Conservation (phyloP, 257 asterid species). For the Marsdenia floribunda region DNA sequence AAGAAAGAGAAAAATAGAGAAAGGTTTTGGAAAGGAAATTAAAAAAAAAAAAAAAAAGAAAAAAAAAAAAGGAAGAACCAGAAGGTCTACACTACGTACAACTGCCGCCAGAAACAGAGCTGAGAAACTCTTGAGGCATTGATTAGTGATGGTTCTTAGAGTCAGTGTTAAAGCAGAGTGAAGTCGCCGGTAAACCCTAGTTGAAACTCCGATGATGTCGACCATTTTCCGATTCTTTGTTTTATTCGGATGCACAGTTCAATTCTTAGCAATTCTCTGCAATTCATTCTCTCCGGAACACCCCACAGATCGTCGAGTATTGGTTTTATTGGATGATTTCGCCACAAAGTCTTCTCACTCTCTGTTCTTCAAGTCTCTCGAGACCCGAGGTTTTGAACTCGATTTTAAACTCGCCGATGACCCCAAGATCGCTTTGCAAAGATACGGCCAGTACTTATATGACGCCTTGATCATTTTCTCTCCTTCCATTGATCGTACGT, state of each 20-base stretch:
- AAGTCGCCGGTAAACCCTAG: conserved; percentile 20
- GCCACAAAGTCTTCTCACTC: conserved; percentile 71
- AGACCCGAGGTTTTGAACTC: conserved; percentile 50
- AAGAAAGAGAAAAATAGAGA: too few species aligned
- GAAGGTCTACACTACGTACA: not conserved
- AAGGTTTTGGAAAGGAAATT: too few species aligned
- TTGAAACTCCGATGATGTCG: conserved; percentile 8
- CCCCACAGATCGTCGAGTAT: conserved; percentile 61
- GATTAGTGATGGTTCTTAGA: not conserved
- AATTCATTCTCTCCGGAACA: conserved; percentile 57
- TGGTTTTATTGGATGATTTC: conserved; percentile 66
- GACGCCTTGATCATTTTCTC: conserved; percentile 62
- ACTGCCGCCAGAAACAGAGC: not conserved
- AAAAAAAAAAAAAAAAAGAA: too few species aligned
- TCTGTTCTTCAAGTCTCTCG: conserved; percentile 58
- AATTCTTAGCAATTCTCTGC: conserved; percentile 28
- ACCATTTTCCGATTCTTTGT: conserved; percentile 8
- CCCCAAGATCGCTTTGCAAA: conserved; percentile 66
- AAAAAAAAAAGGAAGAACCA: too few species aligned
- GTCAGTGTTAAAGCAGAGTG: conserved; percentile 2
- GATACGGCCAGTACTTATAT: conserved; percentile 66
- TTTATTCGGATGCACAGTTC: conserved; percentile 9
- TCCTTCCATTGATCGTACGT: conserved; percentile 59
- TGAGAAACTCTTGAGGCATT: not conserved
- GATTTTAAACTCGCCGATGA: conserved; percentile 73